Conservation (phyloP, 2,329 filamentous ascomycete genomes). For the Nothophoma quercina region DNA sequence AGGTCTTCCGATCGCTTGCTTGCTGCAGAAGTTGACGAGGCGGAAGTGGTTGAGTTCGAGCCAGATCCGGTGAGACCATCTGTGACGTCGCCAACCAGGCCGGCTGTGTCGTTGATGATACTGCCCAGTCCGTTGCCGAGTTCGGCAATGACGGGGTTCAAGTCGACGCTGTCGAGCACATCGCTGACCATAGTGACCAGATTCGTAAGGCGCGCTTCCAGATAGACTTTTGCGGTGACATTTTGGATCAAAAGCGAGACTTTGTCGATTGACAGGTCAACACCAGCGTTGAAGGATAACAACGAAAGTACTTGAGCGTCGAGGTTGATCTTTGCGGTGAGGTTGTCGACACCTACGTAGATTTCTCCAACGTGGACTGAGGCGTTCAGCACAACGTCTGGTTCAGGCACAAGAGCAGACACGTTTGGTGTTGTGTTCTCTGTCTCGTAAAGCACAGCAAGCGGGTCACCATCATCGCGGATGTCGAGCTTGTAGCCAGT, state of each 20-base stretch:
- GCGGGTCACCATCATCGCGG: conserved; percentile 58
- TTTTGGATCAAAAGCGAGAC: conserved; percentile 66
- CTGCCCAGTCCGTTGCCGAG: conserved; percentile 59
- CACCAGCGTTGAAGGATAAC: conserved; percentile 67
- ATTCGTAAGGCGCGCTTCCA: conserved; percentile 68
- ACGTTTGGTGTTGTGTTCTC: conserved; percentile 55
- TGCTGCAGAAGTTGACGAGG: conserved; percentile 23
- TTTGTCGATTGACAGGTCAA: conserved; percentile 65
- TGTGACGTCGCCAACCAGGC: conserved; percentile 36
- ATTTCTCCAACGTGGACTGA: conserved; percentile 66
- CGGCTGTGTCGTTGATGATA: conserved; percentile 54
- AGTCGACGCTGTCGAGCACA: conserved; percentile 65
- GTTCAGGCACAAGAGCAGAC: conserved; percentile 54
- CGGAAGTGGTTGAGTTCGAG: conserved; percentile 8
- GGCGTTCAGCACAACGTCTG: conserved; percentile 69
- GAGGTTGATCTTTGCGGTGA: conserved; percentile 68
- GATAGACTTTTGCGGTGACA: conserved; percentile 64
- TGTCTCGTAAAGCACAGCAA: conserved; percentile 63
- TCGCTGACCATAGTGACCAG: conserved; percentile 67
- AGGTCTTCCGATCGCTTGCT: conserved; percentile 42
- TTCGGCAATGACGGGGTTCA: conserved; percentile 67
- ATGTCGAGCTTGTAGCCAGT: conserved; percentile 62
- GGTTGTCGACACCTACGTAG: conserved; percentile 65
- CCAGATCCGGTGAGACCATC: conserved; percentile 21
- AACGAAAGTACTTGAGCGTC: conserved; percentile 66